phyloP scores from a whole-genome alignment of 768 basidiomycete genomes.

The Plicaturopsis crispa region DNA sequence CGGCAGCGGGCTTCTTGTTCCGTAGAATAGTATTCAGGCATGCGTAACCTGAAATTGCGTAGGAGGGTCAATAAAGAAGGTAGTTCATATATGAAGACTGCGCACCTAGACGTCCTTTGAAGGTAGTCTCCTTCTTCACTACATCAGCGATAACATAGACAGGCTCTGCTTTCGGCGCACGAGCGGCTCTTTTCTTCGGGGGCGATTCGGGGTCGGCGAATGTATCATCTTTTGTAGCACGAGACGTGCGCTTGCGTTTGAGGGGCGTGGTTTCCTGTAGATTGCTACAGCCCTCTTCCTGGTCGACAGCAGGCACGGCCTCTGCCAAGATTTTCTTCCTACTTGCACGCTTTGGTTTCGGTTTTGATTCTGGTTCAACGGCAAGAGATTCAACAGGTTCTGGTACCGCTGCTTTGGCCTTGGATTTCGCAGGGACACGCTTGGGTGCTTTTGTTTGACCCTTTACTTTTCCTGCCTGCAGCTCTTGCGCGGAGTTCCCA shows the following conservation, averaged over 20 bases:
- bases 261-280: background rate
- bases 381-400: too few species aligned
- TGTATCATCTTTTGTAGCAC: conserved; percentile 5
- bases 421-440: too few species aligned
- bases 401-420: too few species aligned
- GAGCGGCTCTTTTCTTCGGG: conserved; percentile 21
- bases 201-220: conserved; percentile 3
- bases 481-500: too few species aligned
- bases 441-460: too few species aligned
- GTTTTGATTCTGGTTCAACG: too few species aligned
- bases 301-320: too few species aligned
- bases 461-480: too few species aligned
- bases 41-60: conserved; percentile 48
- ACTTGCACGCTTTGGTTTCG: too few species aligned
- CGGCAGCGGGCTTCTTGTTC: conserved; percentile 53
- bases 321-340: too few species aligned
- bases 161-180: conserved; percentile 33
- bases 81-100: conserved; percentile 11
- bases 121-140: conserved; percentile 56
- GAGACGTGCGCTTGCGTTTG: background rate
- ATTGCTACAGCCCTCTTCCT: too few species aligned
- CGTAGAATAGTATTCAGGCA: conserved; percentile 83
- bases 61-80: background rate
- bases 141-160: conserved; percentile 70
- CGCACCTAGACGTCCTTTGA: conserved; percentile 56